Evolutionary conservation across 2,329 filamentous ascomycete genomes (phyloP), one percentile per base, ranked within the genome.

Genomic region (Phyllosticta ampelicida): DNA sequence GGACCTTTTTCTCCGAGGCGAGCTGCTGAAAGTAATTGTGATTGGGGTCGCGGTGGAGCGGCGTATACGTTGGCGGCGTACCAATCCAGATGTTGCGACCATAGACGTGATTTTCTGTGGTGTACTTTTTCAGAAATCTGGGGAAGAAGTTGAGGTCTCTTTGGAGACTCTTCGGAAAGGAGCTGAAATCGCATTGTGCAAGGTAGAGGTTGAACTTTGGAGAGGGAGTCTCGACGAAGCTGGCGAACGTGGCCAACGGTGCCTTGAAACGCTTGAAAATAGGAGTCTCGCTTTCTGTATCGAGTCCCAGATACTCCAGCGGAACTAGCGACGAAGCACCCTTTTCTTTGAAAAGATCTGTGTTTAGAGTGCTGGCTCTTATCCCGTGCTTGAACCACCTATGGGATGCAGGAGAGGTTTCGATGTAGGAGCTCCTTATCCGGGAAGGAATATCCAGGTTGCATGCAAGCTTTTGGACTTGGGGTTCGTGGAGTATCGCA

Each of bases 1-100:
- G 79, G 16, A 96, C 76, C 0, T 75, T 69, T 71, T 99, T 99
- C 55, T 68, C 72, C 3, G 89, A 84, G 16, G 82, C 83, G 11
- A 97, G 71, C 71, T 99, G 94, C 51, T 89, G 83, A 69, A 97
- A 96, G 0, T 96, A 66, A 68, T 99, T 99, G 0, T 90, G 90
- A 66, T 97, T 97, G 0, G 94, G 94, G 66, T 99, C 94, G 57
- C 87, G 83, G 71, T 99, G 94, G 2, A 96, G 76, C 3, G 94
- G 90, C 0, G 94, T 96, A 65, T 90, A 90, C 0, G 91, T 96
- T 0, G 90, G 90, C 48, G 90, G 84, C 13, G 86, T 77, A 0
- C 94, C 94, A 11, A 97, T 79, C 92, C 92, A 99, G 50, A 97
- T 76, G 64, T 88, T 95, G 0, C 87, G 86, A 65, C 80, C 82